Evolutionary conservation across 176 grass and related monocot species (phyloP).

Genomic region (Tillandsia fasciculata): DNA sequence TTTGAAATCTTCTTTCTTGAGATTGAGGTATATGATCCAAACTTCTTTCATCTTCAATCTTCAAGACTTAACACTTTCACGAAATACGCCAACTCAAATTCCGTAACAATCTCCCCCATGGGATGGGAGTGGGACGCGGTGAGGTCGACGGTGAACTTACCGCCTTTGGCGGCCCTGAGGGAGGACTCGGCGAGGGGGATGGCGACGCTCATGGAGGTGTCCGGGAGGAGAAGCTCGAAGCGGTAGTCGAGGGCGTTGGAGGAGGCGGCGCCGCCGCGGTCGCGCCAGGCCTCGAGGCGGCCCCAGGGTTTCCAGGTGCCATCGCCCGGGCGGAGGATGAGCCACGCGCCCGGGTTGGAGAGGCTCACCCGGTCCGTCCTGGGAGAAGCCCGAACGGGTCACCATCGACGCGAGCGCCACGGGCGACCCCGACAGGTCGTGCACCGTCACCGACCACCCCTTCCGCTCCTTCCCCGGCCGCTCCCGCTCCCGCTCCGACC

Average conservation of each 20-base stretch:
- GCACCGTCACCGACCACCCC: conserved; percentile 96
- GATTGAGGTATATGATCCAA: no score
- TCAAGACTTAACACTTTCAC: no score
- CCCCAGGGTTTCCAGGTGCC: conserved; percentile 94
- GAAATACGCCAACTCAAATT: no score
- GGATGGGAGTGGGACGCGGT: conserved; percentile 43
- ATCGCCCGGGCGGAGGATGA: conserved; percentile 73
- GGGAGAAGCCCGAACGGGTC: conserved; percentile 74
- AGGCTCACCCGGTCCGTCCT: conserved; percentile 69
- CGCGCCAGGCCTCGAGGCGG: conserved; percentile 89
- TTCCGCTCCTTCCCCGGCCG: conserved; percentile 62
- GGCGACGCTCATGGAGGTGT: conserved; percentile 42
- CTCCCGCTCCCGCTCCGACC: conserved; percentile 30
- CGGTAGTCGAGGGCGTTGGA: conserved; percentile 70
- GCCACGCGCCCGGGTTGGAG: conserved; percentile 93
- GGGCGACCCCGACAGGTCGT: conserved; percentile 86
- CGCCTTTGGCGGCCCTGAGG: conserved; percentile 51
- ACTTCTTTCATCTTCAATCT: no score
- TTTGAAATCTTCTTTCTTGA: no score
- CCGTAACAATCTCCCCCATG: no score
- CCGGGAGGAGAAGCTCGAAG: conserved; percentile 67
- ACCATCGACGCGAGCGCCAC: conserved; percentile 94
- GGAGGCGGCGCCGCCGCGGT: conserved; percentile 48
- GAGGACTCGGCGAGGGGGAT: conserved; percentile 52
- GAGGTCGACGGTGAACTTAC: conserved; percentile 90